Base-by-base conservation (phyloP, 306 rosid species). In the Castanopsis chinensis region DNA sequence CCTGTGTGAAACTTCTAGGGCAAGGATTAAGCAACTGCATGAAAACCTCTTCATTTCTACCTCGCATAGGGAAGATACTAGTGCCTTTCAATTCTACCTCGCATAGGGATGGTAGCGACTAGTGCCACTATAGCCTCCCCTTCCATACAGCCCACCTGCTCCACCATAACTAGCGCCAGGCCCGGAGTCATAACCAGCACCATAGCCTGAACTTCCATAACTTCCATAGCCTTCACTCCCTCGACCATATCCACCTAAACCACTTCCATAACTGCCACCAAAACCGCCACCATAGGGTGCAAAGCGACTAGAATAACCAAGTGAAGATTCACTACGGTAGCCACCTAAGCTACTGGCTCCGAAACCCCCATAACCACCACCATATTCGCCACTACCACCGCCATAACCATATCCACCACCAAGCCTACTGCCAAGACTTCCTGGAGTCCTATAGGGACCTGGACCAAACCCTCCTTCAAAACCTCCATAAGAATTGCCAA, bases 81-180 rank as follows among this genome's bases (percentile, higher is more conserved):
- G 12, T 69, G 67, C 79, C 74, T 55, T 79, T 76, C 83, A 76
- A 67, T 75, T 83, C 92, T 88, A 88, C 79, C 92, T 86, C 45
- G 86, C 78, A 58, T 88, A 88, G 58, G 92, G 92, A 81, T 88
- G 92, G 78, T 86, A 88, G 23, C 92, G 92, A 88, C 92, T 86
- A 88, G 76, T 84, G 86, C 92, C 87, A 88, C 83, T 85, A 88
- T 88, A 84, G 81, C 88, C 92, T 83, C 91, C 92, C 78, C 91
- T 88, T 75, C 91, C 92, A 84, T 88, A 86, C 23, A 83, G 73
- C 67, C 89, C 91, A 79, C 89, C 85, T 30, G 89, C 86, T 76
- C 91, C 91, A 28, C 86, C 91, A 79, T 88, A 88, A 77, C 86
- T 79, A 83, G 86, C 70, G 65, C 92, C 89, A 49, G 89, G 83